Evolutionary conservation across 371 early-diverging fungal genomes (phyloP), one percentile per base, ranked within the genome.

Genomic region (Mortierella sp.): DNA sequence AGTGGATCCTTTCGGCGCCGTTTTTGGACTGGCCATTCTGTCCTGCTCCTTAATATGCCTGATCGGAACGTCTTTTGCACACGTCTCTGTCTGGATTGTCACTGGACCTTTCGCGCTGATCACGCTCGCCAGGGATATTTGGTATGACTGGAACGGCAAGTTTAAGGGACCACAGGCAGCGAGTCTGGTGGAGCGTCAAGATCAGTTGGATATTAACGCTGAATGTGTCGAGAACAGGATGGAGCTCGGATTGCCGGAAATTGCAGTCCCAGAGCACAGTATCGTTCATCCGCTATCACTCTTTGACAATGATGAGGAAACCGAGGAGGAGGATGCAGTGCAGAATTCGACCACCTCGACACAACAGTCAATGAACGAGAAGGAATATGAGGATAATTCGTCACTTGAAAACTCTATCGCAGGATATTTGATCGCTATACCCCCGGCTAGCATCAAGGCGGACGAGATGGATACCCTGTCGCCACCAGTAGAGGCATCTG

Each of bases 1-100:
- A n/a, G 68, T 84, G 21, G 84, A 87, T 60, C 83, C 84, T 0
- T 50, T 67, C 1, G 89, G 87, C 4, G 90, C 90, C 3, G 58
- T 86, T 15, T 82, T 92, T 69, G 90, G 92, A 5, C 21, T 85
- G 6, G 51, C 75, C 0, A 43, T 89, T 6, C 65, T 92, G 4
- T 83, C 68, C 0, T 65, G 64, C 9, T 89, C 89, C 42, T 64
- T 92, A 14, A 64, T 68, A 2, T 85, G 88, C 7, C 61, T 92
- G 46, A 83, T 90, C 41, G 89, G 85, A 0, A 89, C 90, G 0
- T 89, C 89, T 4, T 87, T 92, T 73, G 84, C 82, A 2, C 82
- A 82, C 44, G 83, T 89, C 15, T 84, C 88, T 1, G 90, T 89
- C 2, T 90, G 91, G 92, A 83, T 84, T 63, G 87, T 89, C 26